These are phyloP conservation scores for Russula griseocarnosa DNA, from an alignment of 768 basidiomycete species.

Conservation along the genomic window DNA sequence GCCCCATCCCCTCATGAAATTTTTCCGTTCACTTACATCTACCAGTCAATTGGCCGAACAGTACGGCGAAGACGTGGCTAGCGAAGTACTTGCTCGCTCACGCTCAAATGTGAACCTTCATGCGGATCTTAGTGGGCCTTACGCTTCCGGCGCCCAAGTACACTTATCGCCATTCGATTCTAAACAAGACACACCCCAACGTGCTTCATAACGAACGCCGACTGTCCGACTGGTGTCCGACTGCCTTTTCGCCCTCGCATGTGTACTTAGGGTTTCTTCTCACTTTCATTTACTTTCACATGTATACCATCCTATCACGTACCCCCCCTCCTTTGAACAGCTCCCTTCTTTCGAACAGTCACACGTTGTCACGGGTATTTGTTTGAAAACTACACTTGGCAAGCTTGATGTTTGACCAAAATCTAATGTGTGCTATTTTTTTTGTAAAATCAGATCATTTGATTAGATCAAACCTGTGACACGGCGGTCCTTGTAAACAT, in stretches of 20 bases:
- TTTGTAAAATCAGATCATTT: background rate
- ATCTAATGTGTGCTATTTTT: background rate
- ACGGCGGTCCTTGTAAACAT: background rate
- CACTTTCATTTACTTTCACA: background rate
- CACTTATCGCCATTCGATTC: background rate
- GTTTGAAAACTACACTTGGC: background rate
- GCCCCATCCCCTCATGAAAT: background rate
- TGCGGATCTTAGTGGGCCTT: constrained; percentile 33
- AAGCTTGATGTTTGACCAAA: background rate
- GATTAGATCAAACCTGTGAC: background rate
- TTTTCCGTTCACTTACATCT: background rate
- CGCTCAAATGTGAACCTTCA: constrained; percentile 48
- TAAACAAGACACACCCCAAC: background rate
- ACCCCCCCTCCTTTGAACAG: background rate
- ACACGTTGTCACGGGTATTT: background rate
- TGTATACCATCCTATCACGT: background rate
- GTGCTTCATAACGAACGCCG: background rate
- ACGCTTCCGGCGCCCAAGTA: constrained; percentile 23
- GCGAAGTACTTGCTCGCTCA: constrained; percentile 55
- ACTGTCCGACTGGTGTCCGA: background rate
- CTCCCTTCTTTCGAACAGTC: background rate
- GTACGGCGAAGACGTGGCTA: constrained; percentile 62
- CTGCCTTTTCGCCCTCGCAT: background rate
- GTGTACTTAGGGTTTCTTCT: background rate
- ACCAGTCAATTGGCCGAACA: constrained; percentile 68